Conservation (phyloP, 345 rosid genomes). For the Anastatica hierochuntica region DNA sequence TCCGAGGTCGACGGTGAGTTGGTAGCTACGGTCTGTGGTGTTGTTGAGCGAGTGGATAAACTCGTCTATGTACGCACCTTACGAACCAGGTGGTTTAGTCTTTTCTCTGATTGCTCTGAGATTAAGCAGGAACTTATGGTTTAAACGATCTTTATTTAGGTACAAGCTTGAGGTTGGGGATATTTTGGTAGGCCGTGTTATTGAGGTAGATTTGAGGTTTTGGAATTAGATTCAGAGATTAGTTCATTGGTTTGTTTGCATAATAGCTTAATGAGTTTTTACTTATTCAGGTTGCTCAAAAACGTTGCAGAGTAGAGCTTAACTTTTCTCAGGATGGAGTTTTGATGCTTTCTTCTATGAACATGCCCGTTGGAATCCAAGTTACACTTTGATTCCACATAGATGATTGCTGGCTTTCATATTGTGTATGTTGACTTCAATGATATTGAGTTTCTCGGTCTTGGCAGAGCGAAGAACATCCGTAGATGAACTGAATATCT, state of each 20-base stretch:
- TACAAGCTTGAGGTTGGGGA: conserved; percentile 97
- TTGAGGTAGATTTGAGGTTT: conserved; percentile 50
- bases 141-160: conserved; percentile 33
- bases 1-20: conserved; percentile 64
- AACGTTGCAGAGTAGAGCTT: conserved; percentile 85
- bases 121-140: conserved; percentile 6
- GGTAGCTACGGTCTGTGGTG: conserved; percentile 83
- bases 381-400: conserved; percentile 21
- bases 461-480: conserved; percentile 82
- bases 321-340: conserved; percentile 78
- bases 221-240: not conserved
- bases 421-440: not conserved
- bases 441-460: conserved; percentile 7
- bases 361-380: conserved; percentile 90
- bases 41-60: conserved; percentile 90
- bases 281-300: conserved; percentile 61
- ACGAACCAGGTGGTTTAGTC: conserved; percentile 85
- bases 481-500: conserved; percentile 80
- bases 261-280: not conserved
- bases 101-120: not conserved
- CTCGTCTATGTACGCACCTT: conserved; percentile 73
- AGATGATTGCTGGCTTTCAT: not conserved
- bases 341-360: conserved; percentile 91
- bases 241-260: too few species aligned
- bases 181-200: conserved; percentile 80